Percentiles rank a stretch among this genome's conserved stretches.
These are phyloP conservation scores for Oryza brachyantha DNA, from an alignment of 176 grass and related monocot genomes.

Conservation along the genomic window DNA sequence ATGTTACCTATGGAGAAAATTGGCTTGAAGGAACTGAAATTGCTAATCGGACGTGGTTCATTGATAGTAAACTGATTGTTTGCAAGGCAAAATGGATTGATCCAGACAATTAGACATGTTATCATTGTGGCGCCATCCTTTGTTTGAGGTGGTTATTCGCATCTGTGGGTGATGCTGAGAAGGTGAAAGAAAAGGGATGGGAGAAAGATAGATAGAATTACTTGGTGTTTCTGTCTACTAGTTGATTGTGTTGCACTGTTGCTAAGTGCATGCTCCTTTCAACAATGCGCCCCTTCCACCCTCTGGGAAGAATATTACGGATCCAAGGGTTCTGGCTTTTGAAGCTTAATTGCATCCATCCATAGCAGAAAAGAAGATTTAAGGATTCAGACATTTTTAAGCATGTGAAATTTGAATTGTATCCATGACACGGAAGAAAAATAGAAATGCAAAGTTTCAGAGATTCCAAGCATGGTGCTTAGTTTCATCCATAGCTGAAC, in stretches of 20 bases:
- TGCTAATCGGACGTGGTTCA: neutral
- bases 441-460: neutral
- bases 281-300: neutral
- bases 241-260: constrained; percentile 14
- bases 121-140: neutral
- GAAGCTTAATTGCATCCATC: neutral
- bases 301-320: neutral
- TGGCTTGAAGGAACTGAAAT: neutral
- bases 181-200: neutral
- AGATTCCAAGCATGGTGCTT: neutral
- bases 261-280: neutral
- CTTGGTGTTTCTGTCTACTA: neutral
- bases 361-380: neutral
- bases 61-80: neutral
- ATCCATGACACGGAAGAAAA: neutral
- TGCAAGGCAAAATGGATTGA: neutral
- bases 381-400: neutral
- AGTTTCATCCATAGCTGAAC: neutral
- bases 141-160: neutral
- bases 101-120: neutral
- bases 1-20: neutral
- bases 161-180: neutral
- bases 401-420: neutral
- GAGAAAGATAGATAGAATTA: neutral
- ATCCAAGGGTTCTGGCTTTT: neutral